Base-by-base conservation (phyloP, 164 flowering plant genomes). In the Buxus sempervirens region DNA sequence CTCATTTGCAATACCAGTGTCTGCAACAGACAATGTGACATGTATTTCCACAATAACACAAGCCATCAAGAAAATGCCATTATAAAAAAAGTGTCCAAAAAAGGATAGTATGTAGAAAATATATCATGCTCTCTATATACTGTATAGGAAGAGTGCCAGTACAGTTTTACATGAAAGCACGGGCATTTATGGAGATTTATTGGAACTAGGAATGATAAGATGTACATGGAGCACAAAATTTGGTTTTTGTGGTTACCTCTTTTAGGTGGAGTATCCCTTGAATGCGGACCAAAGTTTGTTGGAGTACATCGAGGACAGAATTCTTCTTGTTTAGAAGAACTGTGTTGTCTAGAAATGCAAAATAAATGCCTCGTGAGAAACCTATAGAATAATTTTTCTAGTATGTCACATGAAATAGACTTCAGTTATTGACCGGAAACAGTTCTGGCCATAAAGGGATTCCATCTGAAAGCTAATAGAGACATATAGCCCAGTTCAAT, bases 1-100 rank as follows among this genome's bases (percentile, higher is more conserved):
- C 78, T 91, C 98, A 71, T 86, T 88, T 56, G 98, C 98, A 74
- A 94, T 94, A 62, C 98, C 98, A 57, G 98, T 94, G 73, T 94
- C 98, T 94, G 73, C 58, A 60, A 10, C n/a, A 16, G 49, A 58
- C 41, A 25, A 68, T 49, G 5, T 48, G 38, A 10, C 58, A 24
- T 49, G 36, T n/a, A 36, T 55, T 14, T 51, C 0, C 26, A n/a
- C 24, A 26, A 36, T 22, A 60, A 60, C 53, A 62, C 38, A 42
- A 72, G 5, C 13, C 60, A 60, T 41, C 32, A 57, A 54, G 62
- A 25, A 64, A 32, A 24, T 10, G 12, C 32, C 15, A 6, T 3
- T 4, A 9, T 23, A 16, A 45, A 48, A 54, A 25, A 20, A 49
- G 38, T 32, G 38, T 32, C 38, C 7, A 32, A 32, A 3, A 32